Evolutionary conservation across 176 grass and related monocot species (phyloP).

Genomic region (Triticum aestivum): DNA sequence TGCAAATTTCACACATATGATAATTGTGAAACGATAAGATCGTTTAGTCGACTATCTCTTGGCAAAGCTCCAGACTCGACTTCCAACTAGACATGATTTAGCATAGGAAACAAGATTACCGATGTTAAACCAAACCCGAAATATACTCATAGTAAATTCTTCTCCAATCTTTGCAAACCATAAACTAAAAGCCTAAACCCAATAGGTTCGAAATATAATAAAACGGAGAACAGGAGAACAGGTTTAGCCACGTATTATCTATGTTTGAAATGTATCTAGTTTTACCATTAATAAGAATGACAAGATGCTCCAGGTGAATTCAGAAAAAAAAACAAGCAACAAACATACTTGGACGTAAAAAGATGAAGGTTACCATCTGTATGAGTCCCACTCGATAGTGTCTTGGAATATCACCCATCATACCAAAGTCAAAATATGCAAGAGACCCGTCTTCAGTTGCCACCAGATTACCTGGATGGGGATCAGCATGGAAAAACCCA

Average conservation of each 20-base stretch:
- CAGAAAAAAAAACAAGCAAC: neutral
- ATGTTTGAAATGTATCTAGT: neutral
- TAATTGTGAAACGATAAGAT: neutral
- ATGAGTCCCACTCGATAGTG: conserved; percentile 97
- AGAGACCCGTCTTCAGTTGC: conserved; percentile 77
- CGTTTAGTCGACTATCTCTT: neutral
- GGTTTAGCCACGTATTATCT: neutral
- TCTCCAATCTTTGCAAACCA: neutral
- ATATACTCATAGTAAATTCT: neutral
- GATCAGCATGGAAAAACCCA: conserved; percentile 97
- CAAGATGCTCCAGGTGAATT: neutral
- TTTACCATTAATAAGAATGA: neutral
- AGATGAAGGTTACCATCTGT: conserved; percentile 69
- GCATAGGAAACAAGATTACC: neutral
- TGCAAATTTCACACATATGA: neutral
- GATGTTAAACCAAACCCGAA: neutral
- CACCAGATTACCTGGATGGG: conserved; percentile 98
- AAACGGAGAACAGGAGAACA: neutral
- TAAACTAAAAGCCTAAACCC: conserved; percentile 6
- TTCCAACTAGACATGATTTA: neutral
- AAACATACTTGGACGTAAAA: neutral
- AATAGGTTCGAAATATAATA: neutral
- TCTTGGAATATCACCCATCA: conserved; percentile 99
- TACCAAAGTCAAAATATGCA: conserved; percentile 98
- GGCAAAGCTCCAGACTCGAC: neutral